Conservation (phyloP, 2,329 filamentous ascomycete species). For the Cercospora sojina region DNA sequence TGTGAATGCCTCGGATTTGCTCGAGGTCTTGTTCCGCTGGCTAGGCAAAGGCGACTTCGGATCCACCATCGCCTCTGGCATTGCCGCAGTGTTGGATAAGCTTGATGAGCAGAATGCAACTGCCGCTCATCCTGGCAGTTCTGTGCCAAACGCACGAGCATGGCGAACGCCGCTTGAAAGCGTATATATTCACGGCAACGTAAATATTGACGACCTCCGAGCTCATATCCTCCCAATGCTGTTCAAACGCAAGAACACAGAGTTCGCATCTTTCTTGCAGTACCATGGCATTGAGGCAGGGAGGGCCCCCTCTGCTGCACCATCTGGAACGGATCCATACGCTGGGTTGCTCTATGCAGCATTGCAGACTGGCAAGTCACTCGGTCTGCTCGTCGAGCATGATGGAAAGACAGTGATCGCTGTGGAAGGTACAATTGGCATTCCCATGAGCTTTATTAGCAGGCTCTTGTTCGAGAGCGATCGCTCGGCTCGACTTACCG, state of each 20-base stretch:
- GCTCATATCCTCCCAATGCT: slow-evolving; percentile 51
- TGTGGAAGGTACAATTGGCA: slow-evolving; percentile 49
- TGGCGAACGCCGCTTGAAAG: slow-evolving; percentile 30
- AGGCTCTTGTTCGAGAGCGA: slow-evolving; percentile 41
- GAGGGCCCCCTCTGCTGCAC: background rate
- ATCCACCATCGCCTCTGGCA: slow-evolving; percentile 35
- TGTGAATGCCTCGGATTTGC: slow-evolving; percentile 8
- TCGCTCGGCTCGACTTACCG: slow-evolving; percentile 66
- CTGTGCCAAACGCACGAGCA: slow-evolving; percentile 4
- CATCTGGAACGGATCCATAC: slow-evolving; percentile 13
- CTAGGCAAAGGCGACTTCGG: slow-evolving; percentile 41
- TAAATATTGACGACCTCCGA: slow-evolving; percentile 40
- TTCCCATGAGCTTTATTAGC: slow-evolving; percentile 49
- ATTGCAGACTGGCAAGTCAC: slow-evolving; percentile 48
- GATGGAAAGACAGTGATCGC: slow-evolving; percentile 21
- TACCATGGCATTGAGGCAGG: slow-evolving; percentile 33
- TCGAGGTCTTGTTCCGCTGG: slow-evolving; percentile 28
- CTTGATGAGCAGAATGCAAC: slow-evolving; percentile 21
- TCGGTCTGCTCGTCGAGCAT: slow-evolving; percentile 46
- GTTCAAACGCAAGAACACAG: slow-evolving; percentile 43
- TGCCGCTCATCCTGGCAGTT: background rate
- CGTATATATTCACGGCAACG: slow-evolving; percentile 7
- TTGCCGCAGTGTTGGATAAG: slow-evolving; percentile 36
- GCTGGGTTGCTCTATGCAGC: slow-evolving; percentile 38
- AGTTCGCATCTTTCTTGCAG: slow-evolving; percentile 45